Evolutionary conservation across 108 stramenopile genomes (phyloP), one percentile per base, ranked within the genome.

Genomic region (Fragilaria crotonensis): DNA sequence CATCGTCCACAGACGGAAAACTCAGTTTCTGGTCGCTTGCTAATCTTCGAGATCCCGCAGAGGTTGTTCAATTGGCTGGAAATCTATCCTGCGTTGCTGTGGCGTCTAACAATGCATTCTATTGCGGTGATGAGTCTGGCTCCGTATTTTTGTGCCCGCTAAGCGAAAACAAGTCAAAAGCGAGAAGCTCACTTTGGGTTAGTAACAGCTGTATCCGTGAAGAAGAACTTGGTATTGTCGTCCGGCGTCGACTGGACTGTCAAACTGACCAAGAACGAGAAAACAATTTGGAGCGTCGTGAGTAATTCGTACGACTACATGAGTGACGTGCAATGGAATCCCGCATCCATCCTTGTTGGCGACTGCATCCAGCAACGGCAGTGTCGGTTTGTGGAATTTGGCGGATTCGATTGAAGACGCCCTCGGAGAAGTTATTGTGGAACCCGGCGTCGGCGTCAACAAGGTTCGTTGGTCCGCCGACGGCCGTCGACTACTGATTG

Each of bases 241-340:
- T 81, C 80, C 26, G 87, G 88, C 44, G 84, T 95, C 0, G 94
- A 95, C 63, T 95, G 94, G 94, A 86, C 87, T 2, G 80, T 84
- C 45, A 92, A 95, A 61, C 58, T 95, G 25, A 85, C 87, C 3
- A 85, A 89, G 57, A 69, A 63, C 20, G 84, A 93, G 48, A 71
- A 49, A 33, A 81, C 90, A 3, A 32, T 93, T 29, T 47, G 85
- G 66, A 89, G 79, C 59, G 70, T 83, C 30, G 77, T 89, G 46
- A 90, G 83, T 62, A 76, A 84, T 58, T 87, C 87, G 14, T 92
- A 88, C 36, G 94, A 95, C 68, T 90, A 90, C 72, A 87, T 95
- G 87, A 80, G 84, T 51, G 94, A 89, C 63, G 88, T 78, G 7
- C 85, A 89, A 77, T 95, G 94, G 89, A 30, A 36, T 55, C 88